Evolutionary conservation across 2,329 filamentous ascomycete species (phyloP).

Genomic region (Rachicladosporium sp.): DNA sequence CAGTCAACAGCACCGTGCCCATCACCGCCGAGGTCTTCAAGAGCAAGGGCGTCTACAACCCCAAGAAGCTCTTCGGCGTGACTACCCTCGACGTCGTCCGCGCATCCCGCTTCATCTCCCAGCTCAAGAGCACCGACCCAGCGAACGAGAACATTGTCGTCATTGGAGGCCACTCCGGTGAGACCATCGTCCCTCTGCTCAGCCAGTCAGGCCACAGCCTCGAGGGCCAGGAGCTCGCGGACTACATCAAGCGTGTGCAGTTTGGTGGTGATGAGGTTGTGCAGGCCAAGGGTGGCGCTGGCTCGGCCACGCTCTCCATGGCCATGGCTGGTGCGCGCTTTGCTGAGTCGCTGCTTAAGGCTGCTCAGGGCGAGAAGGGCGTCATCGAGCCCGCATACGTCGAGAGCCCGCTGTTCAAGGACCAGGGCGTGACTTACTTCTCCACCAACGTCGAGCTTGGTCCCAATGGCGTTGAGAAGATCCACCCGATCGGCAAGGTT

Average conservation of each 20-base stretch:
- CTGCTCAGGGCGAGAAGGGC: conserved; percentile 84
- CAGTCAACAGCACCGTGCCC: conserved; percentile 97
- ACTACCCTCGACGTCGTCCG: conserved; percentile 98
- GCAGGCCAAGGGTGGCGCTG: conserved; percentile 95
- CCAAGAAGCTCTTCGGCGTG: conserved; percentile 97
- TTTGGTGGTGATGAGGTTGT: conserved; percentile 99
- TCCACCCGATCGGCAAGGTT: conserved; percentile 74
- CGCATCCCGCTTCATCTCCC: conserved; percentile 91
- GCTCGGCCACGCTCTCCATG: conserved; percentile 97
- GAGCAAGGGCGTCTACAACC: conserved; percentile 90
- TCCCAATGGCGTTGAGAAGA: conserved; percentile 90
- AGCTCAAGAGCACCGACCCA: conserved; percentile 85
- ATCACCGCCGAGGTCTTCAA: conserved; percentile 98
- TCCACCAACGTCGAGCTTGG: conserved; percentile 90
- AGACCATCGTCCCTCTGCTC: conserved; percentile 96
- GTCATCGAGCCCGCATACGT: conserved; percentile 94
- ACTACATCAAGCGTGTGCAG: conserved; percentile 87
- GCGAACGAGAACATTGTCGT: conserved; percentile 90
- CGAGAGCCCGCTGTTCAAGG: conserved; percentile 95
- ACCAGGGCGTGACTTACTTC: conserved; percentile 96
- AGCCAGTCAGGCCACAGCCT: conserved; percentile 87
- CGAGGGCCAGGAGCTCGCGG: conserved; percentile 57
- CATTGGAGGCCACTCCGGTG: conserved; percentile 91
- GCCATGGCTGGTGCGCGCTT: conserved; percentile 80
- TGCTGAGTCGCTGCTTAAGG: conserved; percentile 87